Percentiles rank a stretch among this genome's conserved stretches.
Evolutionary conservation across 208 protist genomes (phyloP).

Genomic region (Leishmania tarentolae): DNA sequence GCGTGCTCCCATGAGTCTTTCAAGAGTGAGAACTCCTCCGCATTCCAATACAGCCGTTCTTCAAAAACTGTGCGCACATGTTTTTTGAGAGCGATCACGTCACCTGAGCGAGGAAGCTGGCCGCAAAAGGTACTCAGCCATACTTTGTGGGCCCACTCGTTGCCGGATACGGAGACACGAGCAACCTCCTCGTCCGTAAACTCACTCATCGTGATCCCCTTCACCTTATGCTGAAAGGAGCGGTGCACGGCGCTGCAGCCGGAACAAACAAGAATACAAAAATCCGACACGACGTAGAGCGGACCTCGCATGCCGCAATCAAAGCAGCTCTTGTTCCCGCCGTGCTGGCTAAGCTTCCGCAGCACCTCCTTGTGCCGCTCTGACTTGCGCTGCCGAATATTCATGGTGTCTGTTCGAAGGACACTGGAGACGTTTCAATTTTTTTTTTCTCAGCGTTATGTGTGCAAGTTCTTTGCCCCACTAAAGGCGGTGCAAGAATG

Average conservation of each 20-base stretch:
- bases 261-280: constrained; percentile 82
- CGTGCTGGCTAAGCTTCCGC: constrained; percentile 54
- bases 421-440: background rate
- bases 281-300: constrained; percentile 76
- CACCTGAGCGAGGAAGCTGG: constrained; percentile 42
- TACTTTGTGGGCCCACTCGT: constrained; percentile 61
- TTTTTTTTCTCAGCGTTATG: background rate
- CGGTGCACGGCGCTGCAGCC: constrained; percentile 78
- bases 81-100: constrained; percentile 41
- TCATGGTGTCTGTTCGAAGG: constrained; percentile 36
- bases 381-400: constrained; percentile 52
- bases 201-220: constrained; percentile 87
- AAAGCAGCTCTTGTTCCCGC: constrained; percentile 75
- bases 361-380: constrained; percentile 73
- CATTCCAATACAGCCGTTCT: constrained; percentile 39
- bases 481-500: background rate
- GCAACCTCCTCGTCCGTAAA: constrained; percentile 77
- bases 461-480: background rate
- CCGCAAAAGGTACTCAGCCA: constrained; percentile 57
- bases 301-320: constrained; percentile 73
- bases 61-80: constrained; percentile 50
- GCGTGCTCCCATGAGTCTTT: constrained; percentile 32
- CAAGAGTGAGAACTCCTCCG: constrained; percentile 35
- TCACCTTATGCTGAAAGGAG: constrained; percentile 87
- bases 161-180: constrained; percentile 53